Base-by-base conservation (phyloP, 768 basidiomycete species). In the Trametes punicea region DNA sequence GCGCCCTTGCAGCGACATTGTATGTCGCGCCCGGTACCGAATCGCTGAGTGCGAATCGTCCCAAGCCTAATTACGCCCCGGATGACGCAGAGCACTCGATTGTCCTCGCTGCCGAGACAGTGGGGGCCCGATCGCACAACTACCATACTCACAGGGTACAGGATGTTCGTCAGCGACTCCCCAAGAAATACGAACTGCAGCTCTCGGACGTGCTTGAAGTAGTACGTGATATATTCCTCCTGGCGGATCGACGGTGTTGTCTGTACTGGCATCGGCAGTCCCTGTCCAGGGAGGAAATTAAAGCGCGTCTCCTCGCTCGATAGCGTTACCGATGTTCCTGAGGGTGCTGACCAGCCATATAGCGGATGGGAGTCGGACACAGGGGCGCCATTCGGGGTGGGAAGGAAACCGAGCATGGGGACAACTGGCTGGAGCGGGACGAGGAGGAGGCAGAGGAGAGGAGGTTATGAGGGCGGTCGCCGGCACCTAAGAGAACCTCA, bases 181-280 rank as follows among this genome's bases (percentile, higher is more conserved):
- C 81, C 80, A 33, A 82, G 78, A 65, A 89, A 88, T 36, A 82
- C 75, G 61, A 81, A 84, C 64, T 89, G 84, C 55, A 84, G 72
- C 62, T 80, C 80, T 20, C 82, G 81, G 57, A 90, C 84, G 57
- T 85, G 77, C 49, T 82, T 80, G 67, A 92, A 90, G 69, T 90
- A 91, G 70, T 90, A 87, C 62, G 83, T 72, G 49, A 88, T 80
- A 59, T 84, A 79, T 33, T 83, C 80, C 51, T 79, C 76, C 61
- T 82, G 55, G 80, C 36, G 79, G 68, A 30, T 69, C 66, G 52
- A 71, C 73, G 59, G 80, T 77, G 36, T 70, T 70, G 25, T 72
- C 65, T 59, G 57, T 65, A 30, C 69, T 48, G 53, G 69, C 64
- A 71, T 49, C 60, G 67, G 69, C n/a, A 63, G 30, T 30, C 48